Evolutionary conservation across 2,329 filamentous ascomycete genomes (phyloP), one percentile per base, ranked within the genome.

Genomic region (Colletotrichum simmondsii): DNA sequence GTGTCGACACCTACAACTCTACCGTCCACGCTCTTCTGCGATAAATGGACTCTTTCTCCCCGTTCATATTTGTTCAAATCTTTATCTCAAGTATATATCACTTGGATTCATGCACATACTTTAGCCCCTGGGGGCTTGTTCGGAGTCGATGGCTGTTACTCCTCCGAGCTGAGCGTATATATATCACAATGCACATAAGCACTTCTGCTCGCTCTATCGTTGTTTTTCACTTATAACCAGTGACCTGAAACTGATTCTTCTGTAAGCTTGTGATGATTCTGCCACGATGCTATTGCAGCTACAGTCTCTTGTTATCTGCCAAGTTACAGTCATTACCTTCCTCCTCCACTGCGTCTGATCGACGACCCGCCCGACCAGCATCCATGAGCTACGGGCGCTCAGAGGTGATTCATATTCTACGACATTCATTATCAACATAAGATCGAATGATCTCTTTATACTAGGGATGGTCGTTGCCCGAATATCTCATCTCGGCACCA

Each of bases 1-100:
- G 81, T 63, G 76, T 81, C 28, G 63, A 63, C 46, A 68, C 32
- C 35, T 73, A 65, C 58, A 75, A 75, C 59, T 75, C 75, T 2
- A 75, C 73, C 46, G 54, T 75, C 16, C 42, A 57, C n/a, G 68
- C 35, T 4, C 75, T 75, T 11, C 54, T 75, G 61, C 68, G 74
- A 8, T 75, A 60, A 46, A 16, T 10, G 16, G 22, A 26, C 14
- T 11, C 26, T 19, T 2, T 30, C 4, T 49, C 8, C 42, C 42
- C 4, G 19, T 49, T 22, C 37, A 42, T 42, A 19, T 42, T 42
- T 8, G 6, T 19, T 42, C 6, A 42, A 19, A 42, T 30, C 16
- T 24, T 28, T 26, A 53, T 60, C 14, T 4, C 5, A 6, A 58
- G 46, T 64, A 49, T 11, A 54, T 46, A 19, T 14, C 7, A 49